These are phyloP conservation scores for Salix caprea DNA, from an alignment of 345 rosid genomes.

Conservation along the genomic window DNA sequence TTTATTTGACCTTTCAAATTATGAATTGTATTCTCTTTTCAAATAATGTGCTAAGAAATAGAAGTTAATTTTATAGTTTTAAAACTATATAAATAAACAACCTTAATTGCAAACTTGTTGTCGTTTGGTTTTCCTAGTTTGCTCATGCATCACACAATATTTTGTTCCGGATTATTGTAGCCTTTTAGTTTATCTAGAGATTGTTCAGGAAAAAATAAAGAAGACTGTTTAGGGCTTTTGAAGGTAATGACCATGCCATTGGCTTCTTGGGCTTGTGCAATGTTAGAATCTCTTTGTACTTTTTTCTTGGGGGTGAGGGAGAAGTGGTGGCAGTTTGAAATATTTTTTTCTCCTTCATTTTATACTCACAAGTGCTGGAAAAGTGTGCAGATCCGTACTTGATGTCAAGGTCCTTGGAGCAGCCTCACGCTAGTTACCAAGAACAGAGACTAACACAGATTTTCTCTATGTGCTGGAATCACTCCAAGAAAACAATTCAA, in stretches of 20 bases:
- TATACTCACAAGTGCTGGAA: neutral
- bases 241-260: neutral
- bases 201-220: neutral
- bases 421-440: no score
- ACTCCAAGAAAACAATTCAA: no score
- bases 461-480: no score
- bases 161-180: neutral
- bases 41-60: neutral
- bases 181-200: neutral
- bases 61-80: neutral
- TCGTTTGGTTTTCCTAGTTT: neutral
- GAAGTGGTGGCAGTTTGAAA: neutral
- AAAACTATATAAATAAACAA: neutral
- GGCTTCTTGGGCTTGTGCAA: neutral
- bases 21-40: neutral
- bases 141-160: neutral
- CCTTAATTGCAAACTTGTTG: neutral
- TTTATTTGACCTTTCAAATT: neutral
- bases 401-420: no score
- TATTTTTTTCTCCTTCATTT: neutral
- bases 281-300: neutral
- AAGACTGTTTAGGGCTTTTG: neutral
- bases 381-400: conserved; percentile 49
- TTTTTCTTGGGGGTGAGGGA: neutral
- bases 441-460: no score